Conservation (phyloP, 352 stramenopile species). For the Phytophthora rubi region DNA sequence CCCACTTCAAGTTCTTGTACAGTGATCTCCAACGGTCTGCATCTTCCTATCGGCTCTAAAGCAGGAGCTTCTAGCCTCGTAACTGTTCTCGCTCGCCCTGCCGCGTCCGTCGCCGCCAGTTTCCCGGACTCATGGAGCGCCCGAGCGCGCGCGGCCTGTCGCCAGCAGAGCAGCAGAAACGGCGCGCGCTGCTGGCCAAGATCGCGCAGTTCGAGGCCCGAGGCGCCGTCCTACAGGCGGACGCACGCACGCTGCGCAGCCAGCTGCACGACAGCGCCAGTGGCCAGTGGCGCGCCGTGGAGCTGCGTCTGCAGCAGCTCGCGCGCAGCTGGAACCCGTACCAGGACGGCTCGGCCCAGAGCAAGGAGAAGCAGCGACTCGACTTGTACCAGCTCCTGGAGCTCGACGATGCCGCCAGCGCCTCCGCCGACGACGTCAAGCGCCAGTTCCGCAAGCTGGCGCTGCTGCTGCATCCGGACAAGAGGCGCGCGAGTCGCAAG, state of each 20-base stretch:
- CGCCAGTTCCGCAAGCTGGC: slow-evolving; percentile 74
- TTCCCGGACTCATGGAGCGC: slow-evolving; percentile 16
- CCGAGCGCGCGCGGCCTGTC: slow-evolving; percentile 5
- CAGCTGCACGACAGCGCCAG: slow-evolving; percentile 73
- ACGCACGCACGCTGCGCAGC: slow-evolving; percentile 69
- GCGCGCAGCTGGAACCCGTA: slow-evolving; percentile 80
- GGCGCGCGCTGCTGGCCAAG: slow-evolving; percentile 51
- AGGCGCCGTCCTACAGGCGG: slow-evolving; percentile 59
- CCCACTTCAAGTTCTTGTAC: neutral
- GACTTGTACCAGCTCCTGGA: slow-evolving; percentile 75
- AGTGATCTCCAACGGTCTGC: neutral
- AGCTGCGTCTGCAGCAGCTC: slow-evolving; percentile 64
- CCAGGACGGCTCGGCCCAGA: slow-evolving; percentile 45
- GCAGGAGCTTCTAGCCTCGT: neutral
- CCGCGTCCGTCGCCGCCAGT: neutral
- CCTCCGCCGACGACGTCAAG: slow-evolving; percentile 59
- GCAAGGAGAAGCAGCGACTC: slow-evolving; percentile 44
- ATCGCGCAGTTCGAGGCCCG: slow-evolving; percentile 62
- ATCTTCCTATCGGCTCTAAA: neutral
- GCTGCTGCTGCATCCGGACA: slow-evolving; percentile 75
- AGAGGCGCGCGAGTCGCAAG: slow-evolving; percentile 38
- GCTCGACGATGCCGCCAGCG: slow-evolving; percentile 34
- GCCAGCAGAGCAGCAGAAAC: slow-evolving; percentile 29
- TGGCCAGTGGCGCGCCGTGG: slow-evolving; percentile 62
- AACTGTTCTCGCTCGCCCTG: slow-evolving; percentile 4